Conservation (phyloP, 2,329 filamentous ascomycete species). For the Chaetomium sp. region DNA sequence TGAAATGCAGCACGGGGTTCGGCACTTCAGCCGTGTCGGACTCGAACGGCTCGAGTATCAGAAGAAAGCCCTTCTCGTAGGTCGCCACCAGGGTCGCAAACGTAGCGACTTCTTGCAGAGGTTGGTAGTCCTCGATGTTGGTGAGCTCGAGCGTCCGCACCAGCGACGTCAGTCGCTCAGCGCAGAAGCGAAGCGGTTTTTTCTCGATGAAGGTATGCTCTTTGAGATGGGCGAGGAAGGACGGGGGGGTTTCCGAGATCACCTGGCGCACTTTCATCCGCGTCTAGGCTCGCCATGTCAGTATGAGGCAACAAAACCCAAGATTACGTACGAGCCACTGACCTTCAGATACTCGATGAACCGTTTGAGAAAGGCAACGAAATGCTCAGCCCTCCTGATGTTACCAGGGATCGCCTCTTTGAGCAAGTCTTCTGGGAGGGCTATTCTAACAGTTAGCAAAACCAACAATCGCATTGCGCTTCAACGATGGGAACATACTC, state of each 20-base stretch:
- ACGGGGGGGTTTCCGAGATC: slow-evolving; percentile 92
- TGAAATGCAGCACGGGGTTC: slow-evolving; percentile 95
- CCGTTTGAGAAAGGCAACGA: slow-evolving; percentile 86
- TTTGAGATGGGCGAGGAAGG: slow-evolving; percentile 85
- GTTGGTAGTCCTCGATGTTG: slow-evolving; percentile 96
- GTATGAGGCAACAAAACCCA: too few relatives aligned
- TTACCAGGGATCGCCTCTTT: slow-evolving; percentile 96
- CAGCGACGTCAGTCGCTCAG: slow-evolving; percentile 87
- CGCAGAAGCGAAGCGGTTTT: slow-evolving; percentile 90
- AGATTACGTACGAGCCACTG: not conserved
- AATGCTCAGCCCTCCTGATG: slow-evolving; percentile 91
- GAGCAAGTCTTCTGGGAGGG: slow-evolving; percentile 84
- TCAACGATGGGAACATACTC: slow-evolving; percentile 29
- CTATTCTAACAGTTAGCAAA: slow-evolving; percentile 34
- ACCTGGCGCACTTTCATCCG: slow-evolving; percentile 98
- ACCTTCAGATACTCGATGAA: slow-evolving; percentile 95
- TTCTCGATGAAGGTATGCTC: slow-evolving; percentile 97
- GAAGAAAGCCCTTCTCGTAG: slow-evolving; percentile 90
- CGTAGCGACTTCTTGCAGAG: slow-evolving; percentile 92
- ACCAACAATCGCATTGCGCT: too few relatives aligned
- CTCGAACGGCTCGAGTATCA: slow-evolving; percentile 96
- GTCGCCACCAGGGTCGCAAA: slow-evolving; percentile 95
- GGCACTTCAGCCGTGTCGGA: slow-evolving; percentile 92
- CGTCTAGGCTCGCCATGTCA: slow-evolving; percentile 46
- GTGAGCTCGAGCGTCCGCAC: slow-evolving; percentile 92